Percentiles rank a stretch among this genome's conserved stretches.
phyloP scores from a whole-genome alignment of 192 early-diverging fungal genomes.

The Phycomyces nitens region DNA sequence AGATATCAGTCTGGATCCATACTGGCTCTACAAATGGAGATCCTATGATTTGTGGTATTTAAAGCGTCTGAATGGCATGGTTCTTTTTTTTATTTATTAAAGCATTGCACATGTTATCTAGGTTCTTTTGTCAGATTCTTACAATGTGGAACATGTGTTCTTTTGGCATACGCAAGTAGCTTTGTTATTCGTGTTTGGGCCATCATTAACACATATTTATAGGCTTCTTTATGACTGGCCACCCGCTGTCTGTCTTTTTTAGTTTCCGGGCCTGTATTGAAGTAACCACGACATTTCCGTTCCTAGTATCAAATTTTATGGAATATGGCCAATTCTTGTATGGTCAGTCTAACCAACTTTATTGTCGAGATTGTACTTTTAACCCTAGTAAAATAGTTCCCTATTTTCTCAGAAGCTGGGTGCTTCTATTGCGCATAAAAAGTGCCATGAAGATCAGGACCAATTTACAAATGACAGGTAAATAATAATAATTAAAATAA shows the following conservation, averaged over 20 bases:
- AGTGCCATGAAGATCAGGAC: conserved; percentile 53
- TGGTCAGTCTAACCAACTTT: conserved; percentile 16
- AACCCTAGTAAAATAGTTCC: too few relatives aligned
- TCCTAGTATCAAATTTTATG: conserved; percentile 42
- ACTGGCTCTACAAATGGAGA: conserved; percentile 49
- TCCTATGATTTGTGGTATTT: conserved; percentile 40
- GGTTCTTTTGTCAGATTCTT: conserved; percentile 19
- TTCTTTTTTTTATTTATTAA: not conserved
- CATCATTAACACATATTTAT: too few relatives aligned
- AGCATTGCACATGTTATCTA: not conserved
- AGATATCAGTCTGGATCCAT: conserved; percentile 32
- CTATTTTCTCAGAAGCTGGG: conserved; percentile 32
- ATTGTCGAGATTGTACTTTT: too few relatives aligned
- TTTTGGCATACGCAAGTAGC: conserved; percentile 24
- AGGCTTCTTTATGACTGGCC: conserved; percentile 14
- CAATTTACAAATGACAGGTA: conserved; percentile 44
- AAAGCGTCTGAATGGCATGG: not conserved
- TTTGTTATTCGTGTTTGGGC: not conserved
- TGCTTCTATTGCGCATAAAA: conserved; percentile 47
- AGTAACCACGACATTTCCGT: conserved; percentile 49
- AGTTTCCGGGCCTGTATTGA: conserved; percentile 42
- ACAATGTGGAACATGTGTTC: conserved; percentile 26
- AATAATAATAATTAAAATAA: not conserved
- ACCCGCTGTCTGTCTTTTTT: conserved; percentile 37
- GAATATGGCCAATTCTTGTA: conserved; percentile 43